Base-by-base conservation (phyloP, 1,284 basidiomycete species). In the Microbotryum violaceum region DNA sequence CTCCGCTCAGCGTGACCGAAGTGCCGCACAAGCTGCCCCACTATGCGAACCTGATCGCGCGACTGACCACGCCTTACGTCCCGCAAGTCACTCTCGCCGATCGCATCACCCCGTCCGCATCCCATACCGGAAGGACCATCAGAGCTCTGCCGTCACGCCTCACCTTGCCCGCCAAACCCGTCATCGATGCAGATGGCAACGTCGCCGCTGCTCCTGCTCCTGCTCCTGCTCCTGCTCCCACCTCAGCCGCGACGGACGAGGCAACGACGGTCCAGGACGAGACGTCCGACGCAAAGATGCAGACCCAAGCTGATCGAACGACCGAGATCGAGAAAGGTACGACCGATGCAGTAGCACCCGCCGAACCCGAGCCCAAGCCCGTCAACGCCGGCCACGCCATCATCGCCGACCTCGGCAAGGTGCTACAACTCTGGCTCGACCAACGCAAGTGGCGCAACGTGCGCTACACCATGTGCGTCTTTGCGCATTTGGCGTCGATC, bases 21-120 rank as follows among this genome's bases (percentile, higher is more conserved):
- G 85, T 93, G 70, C 91, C 91, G 0, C 91, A 84, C 79, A 97
- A 97, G 79, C 87, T 89, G 53, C 86, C 89, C 0, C 88, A 86
- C 73, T 91, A 91, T 75, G 89, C 88, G 14, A 82, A 88, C 12
- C 77, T 94, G n/a, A 80, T 94, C 44, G 81, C 85, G 42, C 77
- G 84, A 48, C 78, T 94, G 60, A 45, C 65, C 57, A 54, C 56
- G 56, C 27, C 64, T 33, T 45, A 61, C 29, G 59, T 63, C 16
- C 50, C 67, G n/a, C 60, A 65, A 21, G 53, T 57, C 42, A 29
- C 64, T 27, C 56, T 67, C 62, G 63, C 62, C 20, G 54, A 59
- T n/a, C 44, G 53, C 27, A 44, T 56, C 29, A 49, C 33, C 37
- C 25, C 48, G 27, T 45, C 51, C 16, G 27, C 31, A 0, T 18